Base-by-base conservation (phyloP, 805 yeast species). In the Brettanomyces bruxellensis region DNA sequence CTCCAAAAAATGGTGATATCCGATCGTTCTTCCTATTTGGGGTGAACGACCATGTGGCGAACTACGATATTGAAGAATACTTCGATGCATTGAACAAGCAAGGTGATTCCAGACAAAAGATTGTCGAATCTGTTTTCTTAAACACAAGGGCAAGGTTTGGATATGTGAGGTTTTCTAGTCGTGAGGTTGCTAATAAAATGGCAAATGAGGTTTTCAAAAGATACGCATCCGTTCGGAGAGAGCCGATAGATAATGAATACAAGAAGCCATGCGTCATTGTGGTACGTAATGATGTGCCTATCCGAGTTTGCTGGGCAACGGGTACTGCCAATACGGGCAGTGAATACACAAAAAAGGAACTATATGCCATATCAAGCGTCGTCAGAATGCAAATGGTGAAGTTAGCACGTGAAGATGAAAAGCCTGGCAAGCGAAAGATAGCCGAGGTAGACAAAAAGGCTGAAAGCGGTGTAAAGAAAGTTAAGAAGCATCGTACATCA, bases 11-110 rank as follows among this genome's bases (percentile, higher is more conserved):
- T 45, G 49, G 57, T 4, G 54, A 61, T 0, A 56, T 76, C n/a
- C 72, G 70, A 45, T 73, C 89, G 0, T 74, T 88, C 45, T 88
- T 89, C 58, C 57, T 89, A 18, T 86, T 81, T 63, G 96, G 96
- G 1, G 68, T 87, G 18, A 81, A 75, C 49, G 76, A 78, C 4
- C 78, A 79, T 13, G 58, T 83, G 5, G 83, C 95, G 0, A 87
- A 82, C 54, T 81, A 79, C 61, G 65, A 66, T 45, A 66, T 88
- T 13, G 58, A 76, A 14, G 77, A 77, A 6, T 69, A 61, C 50
- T 78, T 83, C 46, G 67, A 67, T 35, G 57, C 65, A 25, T 59
- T 59, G 34, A 13, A 51, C 30, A 43, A 48, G 12, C 36, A 47
- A 5, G 47, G 49, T 4, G 48, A 47, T 40, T 25, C 34, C 4